phyloP scores from a whole-genome alignment of 805 yeast genomes.

The Kodamaea restingae region DNA sequence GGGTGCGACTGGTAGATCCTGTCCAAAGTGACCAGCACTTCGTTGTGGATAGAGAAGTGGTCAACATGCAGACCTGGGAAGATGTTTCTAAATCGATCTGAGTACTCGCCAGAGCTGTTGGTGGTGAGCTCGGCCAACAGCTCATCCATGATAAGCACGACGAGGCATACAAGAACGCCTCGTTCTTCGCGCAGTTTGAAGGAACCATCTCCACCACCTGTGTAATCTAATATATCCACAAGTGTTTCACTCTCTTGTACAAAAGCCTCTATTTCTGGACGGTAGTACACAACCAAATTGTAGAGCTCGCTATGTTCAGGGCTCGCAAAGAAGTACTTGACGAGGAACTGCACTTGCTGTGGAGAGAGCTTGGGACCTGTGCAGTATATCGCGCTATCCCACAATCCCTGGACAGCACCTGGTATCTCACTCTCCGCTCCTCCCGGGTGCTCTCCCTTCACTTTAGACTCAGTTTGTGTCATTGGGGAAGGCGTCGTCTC shows the following conservation, averaged over 20 bases:
- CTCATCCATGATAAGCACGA: slow-evolving; percentile 22
- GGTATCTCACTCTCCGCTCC: slow-evolving; percentile 13
- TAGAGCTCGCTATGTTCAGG: slow-evolving; percentile 18
- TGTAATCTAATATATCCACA: too few species aligned
- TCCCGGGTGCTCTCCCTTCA: slow-evolving; percentile 6
- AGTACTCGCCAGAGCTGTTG: not conserved
- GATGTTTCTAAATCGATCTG: not conserved
- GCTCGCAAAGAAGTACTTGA: slow-evolving; percentile 27
- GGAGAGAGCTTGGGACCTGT: slow-evolving; percentile 19
- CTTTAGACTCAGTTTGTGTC: not conserved
- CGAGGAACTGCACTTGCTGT: slow-evolving; percentile 24
- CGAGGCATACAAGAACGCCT: slow-evolving; percentile 28
- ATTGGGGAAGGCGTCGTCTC: slow-evolving; percentile 11
- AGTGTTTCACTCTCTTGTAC: too few species aligned
- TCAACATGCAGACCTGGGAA: slow-evolving; percentile 3
- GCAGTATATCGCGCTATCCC: slow-evolving; percentile 22
- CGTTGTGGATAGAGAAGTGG: not conserved
- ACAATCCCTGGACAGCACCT: slow-evolving; percentile 21
- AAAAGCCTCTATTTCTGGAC: slow-evolving; percentile 19
- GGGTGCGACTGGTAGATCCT: not conserved
- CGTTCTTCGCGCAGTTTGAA: slow-evolving; percentile 16
- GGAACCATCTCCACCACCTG: too few species aligned
- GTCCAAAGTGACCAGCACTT: not conserved
- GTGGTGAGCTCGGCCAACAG: slow-evolving; percentile 1
- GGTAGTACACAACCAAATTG: slow-evolving; percentile 23